Evolutionary conservation across 2,329 filamentous ascomycete species (phyloP).

Genomic region (Juglanconis sp.): DNA sequence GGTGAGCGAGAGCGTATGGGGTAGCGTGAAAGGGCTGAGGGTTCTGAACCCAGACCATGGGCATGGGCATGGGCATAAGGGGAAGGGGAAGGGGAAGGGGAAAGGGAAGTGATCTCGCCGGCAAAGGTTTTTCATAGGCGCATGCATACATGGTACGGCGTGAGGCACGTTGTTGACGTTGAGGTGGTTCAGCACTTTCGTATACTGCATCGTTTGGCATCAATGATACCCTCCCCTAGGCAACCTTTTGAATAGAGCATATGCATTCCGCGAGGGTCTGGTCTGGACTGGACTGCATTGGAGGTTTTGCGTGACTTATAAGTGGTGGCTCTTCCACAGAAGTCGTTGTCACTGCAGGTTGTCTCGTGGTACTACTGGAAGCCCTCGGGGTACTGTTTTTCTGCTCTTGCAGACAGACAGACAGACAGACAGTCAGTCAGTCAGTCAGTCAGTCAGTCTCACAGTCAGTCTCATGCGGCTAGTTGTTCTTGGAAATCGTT

Average conservation of each 20-base stretch:
- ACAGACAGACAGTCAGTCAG: not conserved
- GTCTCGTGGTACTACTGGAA: no score
- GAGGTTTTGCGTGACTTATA: no score
- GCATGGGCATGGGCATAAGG: not conserved
- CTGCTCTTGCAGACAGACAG: not conserved
- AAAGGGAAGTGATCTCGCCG: not conserved
- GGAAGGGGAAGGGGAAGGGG: constrained; percentile 23
- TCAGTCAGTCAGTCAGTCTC: not conserved
- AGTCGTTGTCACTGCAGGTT: no score
- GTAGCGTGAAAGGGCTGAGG: constrained; percentile 54
- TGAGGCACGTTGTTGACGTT: not conserved
- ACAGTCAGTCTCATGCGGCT: not conserved
- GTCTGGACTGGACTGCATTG: no score
- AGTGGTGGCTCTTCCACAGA: no score
- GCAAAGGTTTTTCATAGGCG: not conserved
- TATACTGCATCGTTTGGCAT: not conserved
- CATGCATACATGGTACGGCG: not conserved
- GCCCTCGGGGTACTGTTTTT: not conserved
- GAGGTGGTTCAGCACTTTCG: not conserved
- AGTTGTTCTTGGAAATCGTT: no score
- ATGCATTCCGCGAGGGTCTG: not conserved
- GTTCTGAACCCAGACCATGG: constrained; percentile 27
- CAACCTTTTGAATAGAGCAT: not conserved
- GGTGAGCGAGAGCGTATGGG: constrained; percentile 74
- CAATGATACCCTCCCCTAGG: not conserved